These are phyloP conservation scores for Sporothrix globosa DNA, from an alignment of 2,329 filamentous ascomycete species.

Conservation along the genomic window DNA sequence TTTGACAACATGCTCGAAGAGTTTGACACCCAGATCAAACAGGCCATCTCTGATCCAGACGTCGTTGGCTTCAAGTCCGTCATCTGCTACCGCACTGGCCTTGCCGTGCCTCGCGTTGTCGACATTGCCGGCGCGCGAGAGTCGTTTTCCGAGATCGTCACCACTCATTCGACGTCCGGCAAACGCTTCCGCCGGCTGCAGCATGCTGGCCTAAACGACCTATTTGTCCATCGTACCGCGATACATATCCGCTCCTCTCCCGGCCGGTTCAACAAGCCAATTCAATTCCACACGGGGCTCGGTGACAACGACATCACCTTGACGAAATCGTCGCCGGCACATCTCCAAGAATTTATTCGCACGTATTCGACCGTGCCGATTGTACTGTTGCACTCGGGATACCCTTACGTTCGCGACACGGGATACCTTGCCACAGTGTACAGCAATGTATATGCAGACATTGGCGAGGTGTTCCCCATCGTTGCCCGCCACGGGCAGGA, in stretches of 20 bases:
- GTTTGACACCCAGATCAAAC: constrained; percentile 57
- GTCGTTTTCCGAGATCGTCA: constrained; percentile 46
- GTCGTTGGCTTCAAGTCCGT: constrained; percentile 83
- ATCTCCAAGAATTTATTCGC: constrained; percentile 73
- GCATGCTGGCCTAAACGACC: constrained; percentile 68
- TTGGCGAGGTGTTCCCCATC: constrained; percentile 81
- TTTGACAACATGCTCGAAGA: constrained; percentile 53
- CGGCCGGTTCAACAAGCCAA: constrained; percentile 62
- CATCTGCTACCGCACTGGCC: constrained; percentile 77
- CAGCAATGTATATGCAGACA: constrained; percentile 77
- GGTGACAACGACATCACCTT: constrained; percentile 79
- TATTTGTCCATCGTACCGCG: constrained; percentile 67
- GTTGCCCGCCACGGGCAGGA: constrained; percentile 77
- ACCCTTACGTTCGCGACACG: constrained; percentile 77
- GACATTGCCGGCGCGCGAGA: constrained; percentile 49
- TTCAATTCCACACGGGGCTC: constrained; percentile 83
- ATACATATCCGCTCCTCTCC: constrained; percentile 56
- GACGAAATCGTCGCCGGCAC: constrained; percentile 70
- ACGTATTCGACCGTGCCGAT: constrained; percentile 71
- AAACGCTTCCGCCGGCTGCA: constrained; percentile 58
- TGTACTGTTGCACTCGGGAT: constrained; percentile 77
- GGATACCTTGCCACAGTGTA: constrained; percentile 79
- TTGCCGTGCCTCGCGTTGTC: constrained; percentile 58
- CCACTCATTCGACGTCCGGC: constrained; percentile 40
- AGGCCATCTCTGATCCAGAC: constrained; percentile 64